Base-by-base conservation (phyloP, 2,329 filamentous ascomycete genomes). In the Colletotrichum karsti region DNA sequence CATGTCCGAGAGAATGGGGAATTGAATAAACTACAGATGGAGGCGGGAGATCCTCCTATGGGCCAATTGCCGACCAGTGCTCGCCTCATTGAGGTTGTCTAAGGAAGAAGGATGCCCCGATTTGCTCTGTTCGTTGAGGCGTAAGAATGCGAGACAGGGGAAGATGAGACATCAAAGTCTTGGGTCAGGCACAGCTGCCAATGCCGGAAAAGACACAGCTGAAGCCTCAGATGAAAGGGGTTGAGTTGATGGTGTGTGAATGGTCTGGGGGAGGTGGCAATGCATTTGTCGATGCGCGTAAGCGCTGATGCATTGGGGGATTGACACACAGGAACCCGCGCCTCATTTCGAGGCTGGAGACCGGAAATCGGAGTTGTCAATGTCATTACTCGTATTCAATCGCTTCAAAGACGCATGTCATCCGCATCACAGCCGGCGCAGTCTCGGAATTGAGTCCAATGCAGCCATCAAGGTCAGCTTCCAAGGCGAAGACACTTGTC, bases 21-120 rank as follows among this genome's bases (percentile, higher is more conserved):
- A 22, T 15, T 33, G 35, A 64, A 65, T 60, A 66, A 35, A 66
- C 63, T 61, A 44, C 48, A 51, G 46, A 30, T 63, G 60, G 59
- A 39, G 51, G 39, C 44, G 59, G 64, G 64, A 54, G 64, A 64
- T 53, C 64, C 59, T 26, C 59, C 15, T 37, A 63, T 41, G 41
- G 58, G n/a, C 39, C 59, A 56, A 37, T 37, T 67, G 63, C 58
- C 63, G 63, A 12, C 58, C 41, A 22, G 41, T 20, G 58, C 30
- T n/a, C 39, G 15, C 22, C 33, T 24, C 26, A 15, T 41, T 30
- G 7, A n/a, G 18, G 13, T 15, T 5, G 22, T 54, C 24, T 12
- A 24, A 22, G 24, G 18, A 24, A 20, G 37, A 28, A 22, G 48
- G 5, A 9, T 53, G 46, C 28, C 28, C 39, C 26, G 37, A 30